Percentiles rank a stretch among this genome's conserved stretches.
Evolutionary conservation across 768 basidiomycete genomes (phyloP).

Genomic region (Pleurotus pulmonarius): DNA sequence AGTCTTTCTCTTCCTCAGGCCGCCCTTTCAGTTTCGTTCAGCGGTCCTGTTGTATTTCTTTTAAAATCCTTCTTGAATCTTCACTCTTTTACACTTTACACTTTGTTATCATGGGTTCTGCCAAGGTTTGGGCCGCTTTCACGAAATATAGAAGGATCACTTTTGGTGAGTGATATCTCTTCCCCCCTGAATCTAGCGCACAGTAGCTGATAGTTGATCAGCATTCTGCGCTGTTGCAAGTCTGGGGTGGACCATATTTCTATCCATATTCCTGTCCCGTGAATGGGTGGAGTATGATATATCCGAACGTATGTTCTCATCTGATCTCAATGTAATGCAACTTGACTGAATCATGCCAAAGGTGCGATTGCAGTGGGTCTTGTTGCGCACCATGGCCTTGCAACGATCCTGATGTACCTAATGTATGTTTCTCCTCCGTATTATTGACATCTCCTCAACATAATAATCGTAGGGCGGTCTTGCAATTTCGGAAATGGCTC

Average conservation of each 20-base stretch:
- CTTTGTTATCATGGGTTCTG: slow-evolving; percentile 16
- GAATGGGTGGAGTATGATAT: slow-evolving; percentile 28
- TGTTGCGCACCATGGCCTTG: slow-evolving; percentile 25
- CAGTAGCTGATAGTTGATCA: slow-evolving; percentile 6
- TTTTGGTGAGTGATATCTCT: slow-evolving; percentile 25
- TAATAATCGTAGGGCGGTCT: slow-evolving; percentile 28
- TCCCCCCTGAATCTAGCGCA: no score
- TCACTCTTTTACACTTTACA: slow-evolving; percentile 12
- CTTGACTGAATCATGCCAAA: slow-evolving; percentile 10
- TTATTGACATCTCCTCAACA: background rate
- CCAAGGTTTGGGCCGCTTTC: slow-evolving; percentile 27
- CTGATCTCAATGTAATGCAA: background rate
- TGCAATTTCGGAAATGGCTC: slow-evolving; percentile 33
- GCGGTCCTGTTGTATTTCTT: slow-evolving; percentile 17
- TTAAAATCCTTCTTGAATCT: slow-evolving; percentile 12
- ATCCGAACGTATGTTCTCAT: slow-evolving; percentile 27
- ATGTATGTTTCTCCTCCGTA: slow-evolving; percentile 22
- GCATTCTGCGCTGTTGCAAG: slow-evolving; percentile 28
- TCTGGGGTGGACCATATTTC: slow-evolving; percentile 28
- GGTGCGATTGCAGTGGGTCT: slow-evolving; percentile 29
- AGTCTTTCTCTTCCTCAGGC: slow-evolving; percentile 14
- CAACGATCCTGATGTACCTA: slow-evolving; percentile 30
- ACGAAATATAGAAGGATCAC: slow-evolving; percentile 26
- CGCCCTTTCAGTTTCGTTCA: slow-evolving; percentile 24
- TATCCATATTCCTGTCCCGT: slow-evolving; percentile 28